phyloP scores from a whole-genome alignment of 1,284 basidiomycete species.

The Nidula niveotomentosa region DNA sequence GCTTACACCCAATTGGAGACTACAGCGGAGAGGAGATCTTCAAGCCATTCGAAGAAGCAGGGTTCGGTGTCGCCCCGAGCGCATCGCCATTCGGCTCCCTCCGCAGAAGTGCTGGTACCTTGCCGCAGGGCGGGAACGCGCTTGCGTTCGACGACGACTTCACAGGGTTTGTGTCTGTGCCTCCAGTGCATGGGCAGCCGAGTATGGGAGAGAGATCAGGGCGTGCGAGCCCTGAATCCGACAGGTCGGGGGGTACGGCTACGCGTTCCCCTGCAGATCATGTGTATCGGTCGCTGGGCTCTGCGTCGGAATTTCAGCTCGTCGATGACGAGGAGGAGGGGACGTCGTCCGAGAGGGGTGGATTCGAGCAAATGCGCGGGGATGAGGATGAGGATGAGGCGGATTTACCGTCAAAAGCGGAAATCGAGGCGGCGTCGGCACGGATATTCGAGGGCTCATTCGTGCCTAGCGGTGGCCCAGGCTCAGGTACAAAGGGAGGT shows the following conservation, averaged over 20 bases:
- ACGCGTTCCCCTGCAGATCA: constrained; percentile 27
- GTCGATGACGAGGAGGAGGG: constrained; percentile 27
- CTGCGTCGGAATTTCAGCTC: constrained; percentile 45
- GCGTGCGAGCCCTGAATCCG: constrained; percentile 3
- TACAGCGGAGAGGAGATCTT: no score
- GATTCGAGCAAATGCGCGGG: not conserved
- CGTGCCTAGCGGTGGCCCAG: not conserved
- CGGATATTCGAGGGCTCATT: constrained; percentile 5
- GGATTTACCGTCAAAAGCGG: constrained; percentile 18
- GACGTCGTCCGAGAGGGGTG: no score
- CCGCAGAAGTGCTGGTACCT: no score
- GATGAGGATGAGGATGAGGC: constrained; percentile 14
- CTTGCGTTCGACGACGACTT: constrained; percentile 78
- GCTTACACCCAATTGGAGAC: no score
- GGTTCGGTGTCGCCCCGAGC: no score
- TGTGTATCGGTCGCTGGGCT: constrained; percentile 45
- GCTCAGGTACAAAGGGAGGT: not conserved
- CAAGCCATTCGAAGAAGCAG: no score
- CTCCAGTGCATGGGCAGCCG: constrained; percentile 19
- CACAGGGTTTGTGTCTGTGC: constrained; percentile 65
- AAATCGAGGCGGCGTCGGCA: constrained; percentile 17
- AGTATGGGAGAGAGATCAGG: constrained; percentile 7
- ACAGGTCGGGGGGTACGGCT: constrained; percentile 5
- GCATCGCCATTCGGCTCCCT: no score
- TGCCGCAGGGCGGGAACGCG: not conserved